These are phyloP conservation scores for Candida silvatica DNA, from an alignment of 805 yeast species.

Conservation along the genomic window DNA sequence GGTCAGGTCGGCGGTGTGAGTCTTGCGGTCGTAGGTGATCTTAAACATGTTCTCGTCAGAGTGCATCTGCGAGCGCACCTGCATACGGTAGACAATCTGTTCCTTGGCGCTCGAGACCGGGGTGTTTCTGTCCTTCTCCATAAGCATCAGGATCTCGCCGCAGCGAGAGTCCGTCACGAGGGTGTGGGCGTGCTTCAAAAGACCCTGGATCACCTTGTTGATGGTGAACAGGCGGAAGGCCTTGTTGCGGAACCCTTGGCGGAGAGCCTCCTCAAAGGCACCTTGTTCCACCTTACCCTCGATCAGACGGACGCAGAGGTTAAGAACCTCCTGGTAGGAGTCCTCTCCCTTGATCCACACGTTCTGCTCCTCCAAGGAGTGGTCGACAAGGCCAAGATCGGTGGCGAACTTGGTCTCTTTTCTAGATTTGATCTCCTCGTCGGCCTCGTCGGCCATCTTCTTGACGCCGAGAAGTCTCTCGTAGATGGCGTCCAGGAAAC, in stretches of 20 bases:
- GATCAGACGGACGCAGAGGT: constrained; percentile 64
- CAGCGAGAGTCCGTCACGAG: constrained; percentile 73
- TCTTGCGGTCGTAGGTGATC: constrained; percentile 54
- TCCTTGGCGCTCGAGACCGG: constrained; percentile 67
- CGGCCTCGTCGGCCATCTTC: constrained; percentile 55
- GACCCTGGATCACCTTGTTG: constrained; percentile 81
- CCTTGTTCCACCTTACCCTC: constrained; percentile 90
- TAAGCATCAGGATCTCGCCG: constrained; percentile 70
- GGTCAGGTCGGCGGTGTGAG: constrained; percentile 55
- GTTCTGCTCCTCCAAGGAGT: constrained; percentile 75
- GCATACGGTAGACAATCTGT: constrained; percentile 86
- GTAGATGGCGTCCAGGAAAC: constrained; percentile 75
- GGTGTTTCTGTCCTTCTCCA: constrained; percentile 69
- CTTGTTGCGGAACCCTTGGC: constrained; percentile 90
- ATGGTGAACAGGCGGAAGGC: constrained; percentile 91
- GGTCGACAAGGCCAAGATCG: constrained; percentile 74
- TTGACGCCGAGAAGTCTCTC: constrained; percentile 76
- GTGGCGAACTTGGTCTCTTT: constrained; percentile 70
- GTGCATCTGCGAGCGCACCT: constrained; percentile 69
- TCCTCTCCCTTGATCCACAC: constrained; percentile 60
- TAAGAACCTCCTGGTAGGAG: constrained; percentile 72
- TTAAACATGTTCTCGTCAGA: constrained; percentile 91
- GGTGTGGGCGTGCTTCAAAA: constrained; percentile 81
- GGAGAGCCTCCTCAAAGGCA: constrained; percentile 89
- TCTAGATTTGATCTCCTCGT: constrained; percentile 60